These are phyloP conservation scores for Castanea crenata DNA, from an alignment of 306 rosid species.

Conservation along the genomic window DNA sequence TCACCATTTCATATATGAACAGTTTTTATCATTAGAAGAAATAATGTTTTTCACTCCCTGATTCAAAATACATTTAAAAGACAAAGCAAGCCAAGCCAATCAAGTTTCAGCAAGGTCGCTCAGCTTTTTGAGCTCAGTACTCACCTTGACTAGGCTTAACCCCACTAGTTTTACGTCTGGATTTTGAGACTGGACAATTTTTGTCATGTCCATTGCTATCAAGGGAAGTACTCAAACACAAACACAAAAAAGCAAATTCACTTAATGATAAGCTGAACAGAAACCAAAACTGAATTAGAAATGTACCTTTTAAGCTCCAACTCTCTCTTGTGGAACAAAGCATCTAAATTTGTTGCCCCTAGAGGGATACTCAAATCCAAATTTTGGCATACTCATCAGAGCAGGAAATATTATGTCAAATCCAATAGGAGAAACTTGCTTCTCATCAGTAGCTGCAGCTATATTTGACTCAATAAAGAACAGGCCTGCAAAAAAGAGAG, in stretches of 20 bases:
- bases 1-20: background rate
- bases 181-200: background rate
- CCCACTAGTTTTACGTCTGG: background rate
- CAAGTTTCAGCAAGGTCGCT: no score
- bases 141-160: background rate
- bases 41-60: background rate
- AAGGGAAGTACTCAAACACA: background rate
- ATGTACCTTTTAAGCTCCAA: slow-evolving; percentile 55
- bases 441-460: slow-evolving; percentile 57
- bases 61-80: no score
- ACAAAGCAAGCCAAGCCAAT: no score
- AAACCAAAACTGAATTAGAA: background rate
- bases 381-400: slow-evolving; percentile 47
- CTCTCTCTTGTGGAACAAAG: slow-evolving; percentile 54
- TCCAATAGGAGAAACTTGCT: slow-evolving; percentile 67
- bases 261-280: background rate
- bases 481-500: slow-evolving; percentile 53
- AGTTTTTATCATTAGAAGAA: background rate
- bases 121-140: no score
- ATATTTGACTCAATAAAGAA: slow-evolving; percentile 64
- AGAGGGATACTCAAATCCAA: slow-evolving; percentile 54
- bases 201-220: background rate
- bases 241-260: background rate
- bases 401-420: slow-evolving; percentile 68
- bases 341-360: slow-evolving; percentile 38